Evolutionary conservation across 106 monocot genomes (phyloP), one percentile per base, ranked within the genome.

Genomic region (Acorus gramineus): DNA sequence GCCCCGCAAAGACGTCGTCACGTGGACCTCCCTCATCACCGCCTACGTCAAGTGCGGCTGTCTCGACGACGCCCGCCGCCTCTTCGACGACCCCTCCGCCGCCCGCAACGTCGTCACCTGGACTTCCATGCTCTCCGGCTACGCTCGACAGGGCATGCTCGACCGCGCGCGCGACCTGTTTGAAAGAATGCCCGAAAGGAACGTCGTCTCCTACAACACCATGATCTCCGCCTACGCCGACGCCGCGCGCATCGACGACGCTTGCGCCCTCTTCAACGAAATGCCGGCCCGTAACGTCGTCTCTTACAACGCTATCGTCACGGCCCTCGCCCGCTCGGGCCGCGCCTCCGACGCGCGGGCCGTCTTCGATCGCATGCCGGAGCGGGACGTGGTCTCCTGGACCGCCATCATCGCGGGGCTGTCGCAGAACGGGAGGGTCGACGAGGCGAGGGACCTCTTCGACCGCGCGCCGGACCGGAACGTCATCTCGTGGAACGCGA

Each of bases 41-140:
- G 66, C 60, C 8, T 74, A 66, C 8, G 57, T 74, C 11, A 47
- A 60, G 6, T 14, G 14, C n/a, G 67, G 61, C 52, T 42, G 11
- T 14, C 8, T 74, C 5, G 6, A 9, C 8, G 66, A 74, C 2
- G 74, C 74, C n/a, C 60, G 50, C 47, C 55, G 53, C 10, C 52
- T 74, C 28, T 74, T 74, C 52, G 7, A 14, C 14, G 5, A 4
- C 2, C 66, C 67, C 60, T 66, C 74, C 0, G 46, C 70, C 55
- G 46, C 70, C 59, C 73, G 71, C 62, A 77, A 92, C 51, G 81
- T 87, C 14, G 74, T 87, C 47, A 86, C 87, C 2, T 92, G 84
- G 81, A 92, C 86, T 11, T 81, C 91, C 4, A 67, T 92, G 69
- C 69, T 92, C 64, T 74, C 76, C 0, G 86, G 81, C 9, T 81